Base-by-base conservation (phyloP, 202 grass and related monocot species). In the Alloteropsis angusta region DNA sequence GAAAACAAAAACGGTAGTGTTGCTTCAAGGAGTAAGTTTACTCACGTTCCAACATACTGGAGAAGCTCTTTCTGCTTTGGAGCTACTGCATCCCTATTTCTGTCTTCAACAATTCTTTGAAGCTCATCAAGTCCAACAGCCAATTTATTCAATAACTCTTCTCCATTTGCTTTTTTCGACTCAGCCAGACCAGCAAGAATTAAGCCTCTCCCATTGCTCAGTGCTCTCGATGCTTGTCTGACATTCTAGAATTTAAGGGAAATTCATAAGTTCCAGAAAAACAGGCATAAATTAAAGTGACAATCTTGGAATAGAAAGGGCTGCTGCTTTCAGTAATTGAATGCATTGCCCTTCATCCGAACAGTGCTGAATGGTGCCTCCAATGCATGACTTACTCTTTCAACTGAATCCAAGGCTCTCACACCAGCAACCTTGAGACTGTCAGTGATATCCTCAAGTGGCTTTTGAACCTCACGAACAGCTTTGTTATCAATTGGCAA, bases 41-140 rank as follows among this genome's bases (percentile, higher is more conserved):
- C 83, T 88, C 74, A 99, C 96, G 76, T 82, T 99, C 96, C 96
- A 71, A 99, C 90, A 87, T 93, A 99, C 54, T 99, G 84, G 28
- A 99, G 82, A 83, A 99, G 96, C 77, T 99, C 92, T 74, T 95
- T 95, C 80, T 99, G 96, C 85, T 99, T 99, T 76, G 92, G 90
- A 69, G 82, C 84, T 77, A 99, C 92, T 25, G 87, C 92, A 66
- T 95, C 92, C 78, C 96, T 89, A 70, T 95, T 90, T 83, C 73
- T 90, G 72, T 95, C 85, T 63, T 99, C 84, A 6, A 99, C 84
- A 84, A 95, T 89, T 36, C 84, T 78, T 71, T 89, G 84, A 85
- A 99, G 89, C 62, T 99, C 96, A 49, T 95, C 81, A 75, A 99
- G 82, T 62, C 90, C 96, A 86, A 88, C 72, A 72, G 83, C 82